phyloP scores from a whole-genome alignment of 1,284 basidiomycete species.

The Neotropicomus parvogracilis region DNA sequence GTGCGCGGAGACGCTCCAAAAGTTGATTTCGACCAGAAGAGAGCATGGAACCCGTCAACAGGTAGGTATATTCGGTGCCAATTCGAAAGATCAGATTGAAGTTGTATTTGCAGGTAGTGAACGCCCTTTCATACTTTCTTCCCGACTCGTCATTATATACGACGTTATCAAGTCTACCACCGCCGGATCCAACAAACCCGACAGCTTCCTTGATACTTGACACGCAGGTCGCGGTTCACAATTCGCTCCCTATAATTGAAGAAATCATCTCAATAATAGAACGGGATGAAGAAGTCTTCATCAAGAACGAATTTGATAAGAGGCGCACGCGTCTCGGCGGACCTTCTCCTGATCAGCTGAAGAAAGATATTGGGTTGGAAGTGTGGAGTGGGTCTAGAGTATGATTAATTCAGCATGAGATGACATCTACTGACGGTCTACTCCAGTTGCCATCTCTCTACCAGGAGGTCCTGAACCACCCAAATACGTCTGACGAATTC shows the following conservation, averaged over 20 bases:
- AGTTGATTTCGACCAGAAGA: slow-evolving; percentile 63
- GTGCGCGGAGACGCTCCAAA: slow-evolving; percentile 78
- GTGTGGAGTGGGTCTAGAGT: slow-evolving; percentile 61
- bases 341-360: slow-evolving; percentile 63
- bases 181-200: slow-evolving; percentile 75
- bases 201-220: slow-evolving; percentile 54
- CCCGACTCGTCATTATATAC: slow-evolving; percentile 70
- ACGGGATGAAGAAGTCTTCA: slow-evolving; percentile 53
- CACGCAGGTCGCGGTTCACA: slow-evolving; percentile 64
- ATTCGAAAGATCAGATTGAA: slow-evolving; percentile 1
- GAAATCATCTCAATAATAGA: slow-evolving; percentile 58
- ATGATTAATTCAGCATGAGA: slow-evolving; percentile 10
- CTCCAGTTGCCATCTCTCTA: slow-evolving; percentile 66
- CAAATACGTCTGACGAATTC: slow-evolving; percentile 67
- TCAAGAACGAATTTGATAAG: slow-evolving; percentile 69
- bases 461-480: slow-evolving; percentile 73
- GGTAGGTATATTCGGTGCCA: slow-evolving; percentile 36
- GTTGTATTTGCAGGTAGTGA: slow-evolving; percentile 51
- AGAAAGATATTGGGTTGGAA: slow-evolving; percentile 63
- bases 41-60: slow-evolving; percentile 59
- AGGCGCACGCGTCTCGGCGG: slow-evolving; percentile 74
- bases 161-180: slow-evolving; percentile 64
- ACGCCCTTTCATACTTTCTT: slow-evolving; percentile 67
- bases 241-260: slow-evolving; percentile 63
- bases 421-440: slow-evolving; percentile 4